Evolutionary conservation across 345 rosid genomes (phyloP).

Genomic region (Ceriops decandra): DNA sequence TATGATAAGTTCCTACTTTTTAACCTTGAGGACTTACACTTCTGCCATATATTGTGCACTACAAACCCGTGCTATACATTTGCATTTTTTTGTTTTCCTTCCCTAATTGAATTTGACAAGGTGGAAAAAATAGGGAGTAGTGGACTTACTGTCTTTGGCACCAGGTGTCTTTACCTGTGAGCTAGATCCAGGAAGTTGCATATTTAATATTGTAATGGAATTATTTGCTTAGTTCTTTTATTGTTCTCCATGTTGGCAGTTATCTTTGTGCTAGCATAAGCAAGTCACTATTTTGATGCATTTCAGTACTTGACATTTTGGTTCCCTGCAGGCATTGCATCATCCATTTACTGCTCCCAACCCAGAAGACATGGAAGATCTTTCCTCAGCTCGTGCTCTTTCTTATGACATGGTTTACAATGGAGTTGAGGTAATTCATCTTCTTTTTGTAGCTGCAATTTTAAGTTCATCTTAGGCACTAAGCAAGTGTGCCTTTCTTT

Average conservation of each 20-base stretch:
- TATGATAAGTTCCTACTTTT: too few species aligned
- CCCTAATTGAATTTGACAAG: neutral
- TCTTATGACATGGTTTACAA: constrained; percentile 99
- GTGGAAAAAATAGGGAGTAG: neutral
- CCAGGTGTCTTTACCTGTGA: neutral
- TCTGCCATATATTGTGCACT: neutral
- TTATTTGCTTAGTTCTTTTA: neutral
- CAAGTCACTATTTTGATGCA: neutral
- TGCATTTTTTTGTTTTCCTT: neutral
- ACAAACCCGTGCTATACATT: neutral
- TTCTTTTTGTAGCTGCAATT: constrained; percentile 5
- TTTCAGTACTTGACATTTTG: constrained; percentile 8
- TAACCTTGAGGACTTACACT: neutral
- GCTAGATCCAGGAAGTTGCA: neutral
- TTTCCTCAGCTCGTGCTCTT: constrained; percentile 86
- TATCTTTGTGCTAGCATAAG: neutral
- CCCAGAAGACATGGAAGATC: constrained; percentile 81
- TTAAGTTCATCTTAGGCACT: constrained; percentile 2
- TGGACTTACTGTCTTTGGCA: neutral
- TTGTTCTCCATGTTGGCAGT: neutral
- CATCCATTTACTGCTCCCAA: constrained; percentile 97
- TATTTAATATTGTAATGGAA: neutral
- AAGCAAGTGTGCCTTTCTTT: neutral
- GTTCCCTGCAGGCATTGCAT: constrained; percentile 68
- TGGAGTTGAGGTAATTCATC: constrained; percentile 75